Evolutionary conservation across 1,284 basidiomycete species (phyloP), one percentile per base, ranked within the genome.

Genomic region (Sporisorium iseilematis-ciliati): DNA sequence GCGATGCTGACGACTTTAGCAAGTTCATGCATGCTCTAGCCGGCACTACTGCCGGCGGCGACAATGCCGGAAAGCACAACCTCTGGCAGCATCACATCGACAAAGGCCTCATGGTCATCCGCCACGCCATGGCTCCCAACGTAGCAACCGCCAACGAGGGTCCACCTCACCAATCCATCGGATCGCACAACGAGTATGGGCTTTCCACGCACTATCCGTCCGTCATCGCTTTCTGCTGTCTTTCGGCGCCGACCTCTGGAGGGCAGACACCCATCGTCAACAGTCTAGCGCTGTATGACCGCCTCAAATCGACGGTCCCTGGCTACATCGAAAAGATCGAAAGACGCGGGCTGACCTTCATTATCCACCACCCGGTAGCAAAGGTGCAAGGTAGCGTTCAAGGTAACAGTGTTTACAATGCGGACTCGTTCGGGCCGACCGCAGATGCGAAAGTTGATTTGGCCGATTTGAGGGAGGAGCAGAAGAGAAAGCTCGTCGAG

Each of bases 71-170:
- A 18, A 8, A 18, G 7, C 16, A 43, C 54, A 70, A 70, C 21
- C 40, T 61, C 4, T 67, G 60, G 61, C 25, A 29, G 3, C 43
- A 65, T 14, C 75, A 78, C 53, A 68, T 75, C 4, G 75, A 78
- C 16, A 78, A 75, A 33, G 75, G 75, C 0, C 54, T 78, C 11
- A 78, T 78, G 75, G 75, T 78, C 11, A 64, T 78, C 10, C 71
- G 75, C 7, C 38, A 52, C 18, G 38, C 52, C 29, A 61, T 71
- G 57, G 75, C 75, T 4, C 56, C 64, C 40, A 75, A 75, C 43
- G 75, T 77, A 4, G 75, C 75, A 2, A 77, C 75, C 6, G 75
- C 75, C 21, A 77, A 77, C 52, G 75, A 77, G 35, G 75, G 72
- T 0, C 75, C 75, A 7, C 71, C 75, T 10, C 45, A 62, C 25